Evolutionary conservation across 2,329 filamentous ascomycete genomes (phyloP).

Genomic region (Pestalotiopsis sp.): DNA sequence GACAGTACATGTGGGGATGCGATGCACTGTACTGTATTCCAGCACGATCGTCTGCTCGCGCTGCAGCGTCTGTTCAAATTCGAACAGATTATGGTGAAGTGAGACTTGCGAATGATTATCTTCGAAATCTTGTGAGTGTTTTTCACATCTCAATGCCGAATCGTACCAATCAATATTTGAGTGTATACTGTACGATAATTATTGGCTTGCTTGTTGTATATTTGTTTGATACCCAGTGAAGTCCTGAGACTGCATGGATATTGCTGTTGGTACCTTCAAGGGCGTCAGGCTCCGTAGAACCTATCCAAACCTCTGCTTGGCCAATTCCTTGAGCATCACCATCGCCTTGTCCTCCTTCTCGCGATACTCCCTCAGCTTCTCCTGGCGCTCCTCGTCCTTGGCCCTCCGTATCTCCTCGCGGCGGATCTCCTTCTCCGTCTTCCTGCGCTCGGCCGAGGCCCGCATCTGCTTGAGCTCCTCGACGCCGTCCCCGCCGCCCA

Average conservation of each 20-base stretch:
- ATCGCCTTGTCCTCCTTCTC: slow-evolving; percentile 85
- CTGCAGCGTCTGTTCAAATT: not conserved
- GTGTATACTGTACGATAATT: too few species aligned
- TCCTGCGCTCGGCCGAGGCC: slow-evolving; percentile 69
- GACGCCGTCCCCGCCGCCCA: slow-evolving; percentile 70
- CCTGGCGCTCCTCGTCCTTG: slow-evolving; percentile 77
- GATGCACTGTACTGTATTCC: slow-evolving; percentile 5
- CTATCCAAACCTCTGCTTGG: slow-evolving; percentile 76
- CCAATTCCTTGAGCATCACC: slow-evolving; percentile 77
- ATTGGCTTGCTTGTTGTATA: too few species aligned
- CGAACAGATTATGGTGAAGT: too few species aligned
- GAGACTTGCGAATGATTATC: too few species aligned
- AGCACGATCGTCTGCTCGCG: not conserved
- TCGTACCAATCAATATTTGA: too few species aligned
- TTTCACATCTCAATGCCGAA: too few species aligned
- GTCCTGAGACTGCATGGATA: too few species aligned
- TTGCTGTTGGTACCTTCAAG: not conserved
- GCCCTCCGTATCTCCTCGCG: slow-evolving; percentile 81
- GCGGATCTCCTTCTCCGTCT: slow-evolving; percentile 81
- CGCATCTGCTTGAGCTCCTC: slow-evolving; percentile 71
- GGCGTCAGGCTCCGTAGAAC: not conserved
- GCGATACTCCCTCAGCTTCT: slow-evolving; percentile 69
- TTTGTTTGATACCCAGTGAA: not conserved
- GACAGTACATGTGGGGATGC: slow-evolving; percentile 2
- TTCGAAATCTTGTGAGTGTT: too few species aligned